These are phyloP conservation scores for Drosera capensis DNA, from an alignment of 148 eudicot species.

Conservation along the genomic window DNA sequence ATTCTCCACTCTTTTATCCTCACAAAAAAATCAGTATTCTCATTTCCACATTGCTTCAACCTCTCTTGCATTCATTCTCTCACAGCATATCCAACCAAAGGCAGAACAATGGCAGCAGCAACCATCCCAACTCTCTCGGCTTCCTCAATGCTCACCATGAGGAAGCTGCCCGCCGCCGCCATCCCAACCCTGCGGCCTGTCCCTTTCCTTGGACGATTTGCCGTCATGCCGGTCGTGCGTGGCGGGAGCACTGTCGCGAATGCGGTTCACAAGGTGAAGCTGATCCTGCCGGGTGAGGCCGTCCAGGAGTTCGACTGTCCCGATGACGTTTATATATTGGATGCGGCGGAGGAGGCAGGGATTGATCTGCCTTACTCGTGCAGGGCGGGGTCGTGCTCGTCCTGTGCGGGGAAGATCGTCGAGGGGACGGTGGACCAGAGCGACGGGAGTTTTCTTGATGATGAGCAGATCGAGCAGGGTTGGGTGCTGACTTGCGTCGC, in stretches of 20 bases:
- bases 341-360: constrained; percentile 53
- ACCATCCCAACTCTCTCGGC: too few species aligned
- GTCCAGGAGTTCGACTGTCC: constrained; percentile 29
- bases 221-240: too few species aligned
- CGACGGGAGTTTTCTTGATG: constrained; percentile 66
- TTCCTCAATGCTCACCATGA: too few species aligned
- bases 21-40: too few species aligned
- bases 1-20: too few species aligned
- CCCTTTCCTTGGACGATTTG: too few species aligned
- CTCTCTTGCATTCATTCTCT: too few species aligned
- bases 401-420: constrained; percentile 53
- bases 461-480: constrained; percentile 37
- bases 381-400: constrained; percentile 74
- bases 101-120: too few species aligned
- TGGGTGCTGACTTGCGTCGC: constrained; percentile 81
- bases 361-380: constrained; percentile 73
- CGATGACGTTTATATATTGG: constrained; percentile 42
- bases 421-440: constrained; percentile 50
- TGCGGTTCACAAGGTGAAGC: constrained; percentile 45
- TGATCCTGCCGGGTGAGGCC: constrained; percentile 42
- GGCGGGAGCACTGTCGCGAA: constrained; percentile 31
- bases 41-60: too few species aligned
- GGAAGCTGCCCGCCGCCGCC: too few species aligned
- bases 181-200: too few species aligned
- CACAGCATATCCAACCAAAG: too few species aligned